Evolutionary conservation across 169 alveolate genomes (phyloP).

Genomic region (Babesia ovata): DNA sequence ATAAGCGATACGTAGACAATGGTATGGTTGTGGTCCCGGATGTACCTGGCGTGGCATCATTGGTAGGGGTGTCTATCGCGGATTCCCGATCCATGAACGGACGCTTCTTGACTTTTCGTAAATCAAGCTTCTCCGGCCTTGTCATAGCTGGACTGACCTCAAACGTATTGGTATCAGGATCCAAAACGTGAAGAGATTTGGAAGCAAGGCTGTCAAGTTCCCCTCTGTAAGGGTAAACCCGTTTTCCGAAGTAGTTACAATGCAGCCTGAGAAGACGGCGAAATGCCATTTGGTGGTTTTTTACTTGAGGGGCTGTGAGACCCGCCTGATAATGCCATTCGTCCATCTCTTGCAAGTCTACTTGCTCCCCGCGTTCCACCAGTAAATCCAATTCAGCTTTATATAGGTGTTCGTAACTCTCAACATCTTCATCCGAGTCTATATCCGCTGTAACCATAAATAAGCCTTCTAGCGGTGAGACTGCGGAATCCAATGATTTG

Average conservation of each 20-base stretch:
- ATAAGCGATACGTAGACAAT: background rate
- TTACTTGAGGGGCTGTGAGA: constrained; percentile 9
- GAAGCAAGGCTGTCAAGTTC: constrained; percentile 9
- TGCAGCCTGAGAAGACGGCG: constrained; percentile 14
- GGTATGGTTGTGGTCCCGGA: background rate
- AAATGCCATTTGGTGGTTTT: constrained; percentile 3
- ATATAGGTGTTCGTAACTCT: constrained; percentile 27
- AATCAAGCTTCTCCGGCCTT: background rate
- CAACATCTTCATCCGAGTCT: constrained; percentile 15
- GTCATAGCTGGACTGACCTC: background rate
- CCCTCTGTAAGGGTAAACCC: constrained; percentile 28
- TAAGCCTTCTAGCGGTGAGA: constrained; percentile 21
- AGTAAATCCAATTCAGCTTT: constrained; percentile 45
- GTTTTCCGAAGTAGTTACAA: constrained; percentile 31
- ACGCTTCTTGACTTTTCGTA: background rate
- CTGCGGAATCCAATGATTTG: background rate
- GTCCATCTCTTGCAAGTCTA: constrained; percentile 37
- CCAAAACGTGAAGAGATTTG: constrained; percentile 4
- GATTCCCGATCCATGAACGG: background rate
- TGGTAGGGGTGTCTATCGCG: background rate
- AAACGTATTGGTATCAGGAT: background rate
- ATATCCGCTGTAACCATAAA: constrained; percentile 17
- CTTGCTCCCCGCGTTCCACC: constrained; percentile 23
- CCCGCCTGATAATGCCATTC: constrained; percentile 53
- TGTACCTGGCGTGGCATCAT: background rate